These are phyloP conservation scores for Cladosporium austrohemisphaericum DNA, from an alignment of 2,329 filamentous ascomycete species.

Conservation along the genomic window DNA sequence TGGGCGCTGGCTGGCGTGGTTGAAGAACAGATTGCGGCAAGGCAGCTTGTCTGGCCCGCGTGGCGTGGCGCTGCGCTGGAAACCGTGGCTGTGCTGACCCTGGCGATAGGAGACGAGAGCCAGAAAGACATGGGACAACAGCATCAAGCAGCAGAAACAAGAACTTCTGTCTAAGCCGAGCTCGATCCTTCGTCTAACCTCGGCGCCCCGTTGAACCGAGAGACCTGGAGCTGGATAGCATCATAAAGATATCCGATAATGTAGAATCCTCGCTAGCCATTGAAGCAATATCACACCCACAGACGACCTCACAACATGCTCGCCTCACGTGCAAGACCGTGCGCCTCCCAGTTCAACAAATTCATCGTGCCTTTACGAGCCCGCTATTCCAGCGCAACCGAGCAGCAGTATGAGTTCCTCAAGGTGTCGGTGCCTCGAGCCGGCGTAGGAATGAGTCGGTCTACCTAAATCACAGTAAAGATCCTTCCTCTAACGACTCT, in stretches of 20 bases:
- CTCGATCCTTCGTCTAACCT: too few relatives aligned
- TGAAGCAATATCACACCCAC: background rate
- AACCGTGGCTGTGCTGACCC: background rate
- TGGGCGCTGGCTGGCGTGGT: background rate
- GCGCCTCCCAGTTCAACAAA: slow-evolving; percentile 58
- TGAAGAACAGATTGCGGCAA: slow-evolving; percentile 12
- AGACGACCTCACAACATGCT: slow-evolving; percentile 24
- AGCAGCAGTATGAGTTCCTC: slow-evolving; percentile 69
- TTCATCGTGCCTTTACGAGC: slow-evolving; percentile 55
- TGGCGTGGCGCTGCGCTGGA: slow-evolving; percentile 4
- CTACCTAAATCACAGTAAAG: slow-evolving; percentile 3
- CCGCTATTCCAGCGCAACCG: slow-evolving; percentile 47
- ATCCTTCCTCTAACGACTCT: too few relatives aligned
- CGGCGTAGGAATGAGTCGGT: slow-evolving; percentile 82
- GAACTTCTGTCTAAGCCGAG: too few relatives aligned
- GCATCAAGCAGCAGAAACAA: too few relatives aligned
- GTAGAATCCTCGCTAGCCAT: background rate
- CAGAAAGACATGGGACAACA: background rate
- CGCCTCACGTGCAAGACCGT: slow-evolving; percentile 49
- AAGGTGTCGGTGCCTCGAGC: slow-evolving; percentile 76
- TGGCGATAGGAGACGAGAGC: too few relatives aligned
- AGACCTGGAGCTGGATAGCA: too few relatives aligned
- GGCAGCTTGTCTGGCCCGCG: background rate
- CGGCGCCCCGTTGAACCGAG: too few relatives aligned
- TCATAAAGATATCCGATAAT: too few relatives aligned